Evolutionary conservation across 257 asterid species (phyloP), one percentile per base, ranked within the genome.

Genomic region (Galeopsis tetrahit): DNA sequence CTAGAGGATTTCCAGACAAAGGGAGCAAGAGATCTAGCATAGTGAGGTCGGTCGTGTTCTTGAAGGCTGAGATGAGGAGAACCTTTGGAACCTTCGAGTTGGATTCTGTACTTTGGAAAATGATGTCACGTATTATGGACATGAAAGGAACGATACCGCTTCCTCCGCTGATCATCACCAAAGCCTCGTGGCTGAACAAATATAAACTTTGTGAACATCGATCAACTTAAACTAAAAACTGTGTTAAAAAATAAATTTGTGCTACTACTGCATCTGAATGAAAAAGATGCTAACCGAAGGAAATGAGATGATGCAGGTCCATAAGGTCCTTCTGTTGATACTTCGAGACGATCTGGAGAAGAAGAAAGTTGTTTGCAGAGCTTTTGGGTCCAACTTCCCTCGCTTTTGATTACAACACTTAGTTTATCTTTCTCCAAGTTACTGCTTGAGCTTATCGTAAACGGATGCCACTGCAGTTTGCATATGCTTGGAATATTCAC

Each of bases 81-180:
- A 83, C 56, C 57, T 78, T 83, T 8, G 96, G 86, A 64, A 71
- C 21, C 55, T 57, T 68, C 63, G 43, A 38, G 36, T 51, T 46
- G 31, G 77, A 39, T 67, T 75, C 53, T 59, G 55, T 75, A 11
- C 73, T 49, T 57, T 28, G 46, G 78, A 42, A 75, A 10, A 88
- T 75, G 51, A 83, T 69, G 48, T 88, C 91, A 13, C 87, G 69
- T 9, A 90, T 68, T 39, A 90, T 79, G 48, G 92, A 90, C 62
- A 86, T 77, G 78, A 86, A 88, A 6, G 92, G 88, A n/a, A 90
- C 71, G 10, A 86, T 83, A 17, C 90, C 95, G 61, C 92, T 90
- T 14, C 96, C 95, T 75, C 96, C 95, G 63, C 95, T 77, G 42
- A 86, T 68, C 95, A 86, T 83, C 80, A 90, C 87, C 66, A 88